Base-by-base conservation (phyloP, 2,329 filamentous ascomycete genomes). In the Trichoderma lentiforme region DNA sequence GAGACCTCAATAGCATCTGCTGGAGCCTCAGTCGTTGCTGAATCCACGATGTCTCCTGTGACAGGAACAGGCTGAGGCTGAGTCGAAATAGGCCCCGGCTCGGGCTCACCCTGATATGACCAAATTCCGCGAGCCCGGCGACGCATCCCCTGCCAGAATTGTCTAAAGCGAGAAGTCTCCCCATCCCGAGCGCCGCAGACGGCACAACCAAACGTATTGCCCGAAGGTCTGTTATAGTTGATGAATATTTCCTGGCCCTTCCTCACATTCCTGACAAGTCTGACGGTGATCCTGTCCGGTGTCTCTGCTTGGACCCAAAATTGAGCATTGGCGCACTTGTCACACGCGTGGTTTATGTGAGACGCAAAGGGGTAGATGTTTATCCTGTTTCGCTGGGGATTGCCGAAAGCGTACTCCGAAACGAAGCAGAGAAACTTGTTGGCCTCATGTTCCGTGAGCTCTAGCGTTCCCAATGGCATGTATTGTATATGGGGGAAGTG, bases 181-280 rank as follows among this genome's bases (percentile, higher is more conserved):
- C 43, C 66, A 14, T 47, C 21, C 2, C 34, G 62, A 14, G 7
- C 4, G 6, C 66, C 65, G 36, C 78, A 79, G 6, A 74, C 18
- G 0, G 67, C 66, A 70, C 82, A 83, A 0, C 58, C 53, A 51
- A 80, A 81, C 11, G 73, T 65, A 71, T 3, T 74, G 70, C 28
- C 51, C 51, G 18, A 11, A 8, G 8, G 3, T 51, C 78, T 78
- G 66, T 78, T 75, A 70, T 84, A 83, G 74, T 80, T 73, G 74
- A 84, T 80, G 36, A 80, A 80, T 36, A 84, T 73, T 73, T 84
- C 78, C 5, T 83, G 76, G 12, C 75, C 79, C 2, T 70, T 36
- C 3, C 43, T 61, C 34, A 84, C 47, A 3, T 58, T 6, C 11
- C 58, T 74, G 7, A 64, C 6, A 1, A 75, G 66, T 24, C 8